Base-by-base conservation (phyloP, 1,284 basidiomycete genomes). In the Moesziomyces aphidis region DNA sequence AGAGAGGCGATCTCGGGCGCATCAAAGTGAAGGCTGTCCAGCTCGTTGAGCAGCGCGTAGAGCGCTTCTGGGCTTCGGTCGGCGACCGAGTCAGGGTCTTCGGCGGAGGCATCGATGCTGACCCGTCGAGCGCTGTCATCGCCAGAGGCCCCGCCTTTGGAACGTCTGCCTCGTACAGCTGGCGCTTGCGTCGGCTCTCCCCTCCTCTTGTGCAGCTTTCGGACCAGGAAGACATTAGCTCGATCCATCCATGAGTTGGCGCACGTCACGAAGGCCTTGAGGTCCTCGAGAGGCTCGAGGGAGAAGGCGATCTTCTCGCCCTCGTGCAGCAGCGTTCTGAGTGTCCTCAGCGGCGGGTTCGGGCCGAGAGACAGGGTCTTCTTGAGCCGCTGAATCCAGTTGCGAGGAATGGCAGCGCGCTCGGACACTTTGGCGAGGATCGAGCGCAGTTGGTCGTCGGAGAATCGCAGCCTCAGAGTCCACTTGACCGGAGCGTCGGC, bases 191-290 rank as follows among this genome's bases (percentile, higher is more conserved):
- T 52, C 10, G 69, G 55, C 31, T 68, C 73, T 36, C 61, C 59
- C 42, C 61, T 53, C 47, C 67, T 49, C 61, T 77, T 79, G 56
- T 77, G 76, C 47, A 76, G 55, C 91, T 92, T 55, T 90, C 91
- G 74, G 7, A 73, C 52, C 50, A 82, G 56, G 45, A 81, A 77
- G 42, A 73, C 54, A 28, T 67, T 73, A 10, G 90, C 88, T 55
- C 92, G 91, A n/a, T 82, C 86, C 5, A 95, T 87, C 94, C 94
- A 96, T 69, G 91, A 90, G 76, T 91, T 92, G 24, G 92, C 94
- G 63, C 90, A 89, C 45, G 86, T 88, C 54, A 97, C 91, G 81
- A 93, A 94, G 81, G 90, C 91, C 50, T 90, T 89, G 49, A 97
- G 88, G 50, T 89, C 86, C 22, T 87, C 85, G 50, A 95, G 87